These are phyloP conservation scores for Cryptosporidium meleagridis DNA, from an alignment of 169 alveolate genomes.

Conservation along the genomic window DNA sequence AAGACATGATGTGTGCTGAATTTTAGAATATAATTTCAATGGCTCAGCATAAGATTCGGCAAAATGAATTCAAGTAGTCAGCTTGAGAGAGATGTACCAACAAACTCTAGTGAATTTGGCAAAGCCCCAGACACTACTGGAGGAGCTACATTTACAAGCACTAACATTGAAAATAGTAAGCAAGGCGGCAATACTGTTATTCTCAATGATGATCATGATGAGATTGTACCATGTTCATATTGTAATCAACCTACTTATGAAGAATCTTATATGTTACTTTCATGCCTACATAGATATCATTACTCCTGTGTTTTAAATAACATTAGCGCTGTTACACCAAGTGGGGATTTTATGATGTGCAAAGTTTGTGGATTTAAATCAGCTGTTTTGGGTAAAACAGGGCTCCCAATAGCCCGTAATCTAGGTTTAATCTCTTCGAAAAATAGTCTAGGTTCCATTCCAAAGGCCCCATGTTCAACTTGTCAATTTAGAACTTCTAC, in stretches of 20 bases:
- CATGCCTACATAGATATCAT: slow-evolving; percentile 59
- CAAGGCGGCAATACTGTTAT: not conserved
- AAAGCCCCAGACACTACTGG: not conserved
- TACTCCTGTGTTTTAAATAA: slow-evolving; percentile 60
- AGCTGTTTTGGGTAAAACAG: slow-evolving; percentile 65
- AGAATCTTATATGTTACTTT: slow-evolving; percentile 57
- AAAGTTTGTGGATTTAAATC: slow-evolving; percentile 63
- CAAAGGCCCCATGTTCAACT: slow-evolving; percentile 26
- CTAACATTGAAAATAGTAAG: not conserved
- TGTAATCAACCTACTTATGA: slow-evolving; percentile 61
- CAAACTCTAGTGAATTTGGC: not conserved
- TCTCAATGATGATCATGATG: slow-evolving; percentile 9
- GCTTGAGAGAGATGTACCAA: not conserved
- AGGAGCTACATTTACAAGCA: not conserved
- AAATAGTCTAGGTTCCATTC: slow-evolving; percentile 47
- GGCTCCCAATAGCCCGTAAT: slow-evolving; percentile 29
- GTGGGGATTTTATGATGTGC: slow-evolving; percentile 68
- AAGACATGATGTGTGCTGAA: slow-evolving; percentile 4
- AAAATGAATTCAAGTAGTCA: not conserved
- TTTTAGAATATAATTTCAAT: not conserved
- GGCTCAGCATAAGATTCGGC: not conserved
- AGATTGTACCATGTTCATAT: slow-evolving; percentile 38
- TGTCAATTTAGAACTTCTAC: slow-evolving; percentile 40
- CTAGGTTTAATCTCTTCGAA: slow-evolving; percentile 9
- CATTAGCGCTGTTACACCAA: slow-evolving; percentile 22